A percentile compares a stretch with the other conserved stretches of the same genome.
These are phyloP conservation scores for Podospora australis DNA, from an alignment of 495 filamentous ascomycete genomes.

Conservation along the genomic window DNA sequence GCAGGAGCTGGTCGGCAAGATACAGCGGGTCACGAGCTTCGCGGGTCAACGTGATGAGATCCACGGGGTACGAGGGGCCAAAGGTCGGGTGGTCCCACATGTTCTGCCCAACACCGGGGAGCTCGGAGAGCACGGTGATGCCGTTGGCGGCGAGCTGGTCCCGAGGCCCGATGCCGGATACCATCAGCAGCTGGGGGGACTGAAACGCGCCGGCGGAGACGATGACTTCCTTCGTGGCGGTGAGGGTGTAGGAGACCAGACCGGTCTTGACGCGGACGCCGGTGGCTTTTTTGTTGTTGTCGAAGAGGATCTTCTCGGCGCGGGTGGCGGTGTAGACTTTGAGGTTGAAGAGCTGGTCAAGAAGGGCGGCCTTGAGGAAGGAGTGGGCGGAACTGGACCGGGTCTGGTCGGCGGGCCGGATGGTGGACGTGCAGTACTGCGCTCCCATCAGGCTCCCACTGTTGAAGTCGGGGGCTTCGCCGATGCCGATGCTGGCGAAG, in stretches of 20 bases:
- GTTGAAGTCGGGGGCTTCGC: conserved; percentile 32
- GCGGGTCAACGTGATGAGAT: conserved; percentile 55
- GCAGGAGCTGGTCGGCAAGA: conserved; percentile 10
- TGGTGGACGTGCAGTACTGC: conserved; percentile 36
- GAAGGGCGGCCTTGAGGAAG: not conserved
- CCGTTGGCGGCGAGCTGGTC: conserved; percentile 27
- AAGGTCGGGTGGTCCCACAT: conserved; percentile 15
- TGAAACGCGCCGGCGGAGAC: conserved; percentile 45
- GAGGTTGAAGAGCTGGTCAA: not conserved
- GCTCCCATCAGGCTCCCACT: conserved; percentile 35
- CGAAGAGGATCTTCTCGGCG: conserved; percentile 22
- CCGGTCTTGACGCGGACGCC: conserved; percentile 42
- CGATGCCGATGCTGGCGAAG: conserved; percentile 34
- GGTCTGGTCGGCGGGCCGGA: conserved; percentile 26
- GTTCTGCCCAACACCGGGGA: conserved; percentile 46
- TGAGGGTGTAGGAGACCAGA: conserved; percentile 24
- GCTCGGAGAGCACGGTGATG: conserved; percentile 40
- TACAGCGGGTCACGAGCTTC: conserved; percentile 34
- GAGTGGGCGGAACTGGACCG: conserved; percentile 11
- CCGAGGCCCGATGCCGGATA: conserved; percentile 33
- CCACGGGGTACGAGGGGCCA: conserved; percentile 49
- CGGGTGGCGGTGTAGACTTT: not conserved
- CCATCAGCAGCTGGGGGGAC: conserved; percentile 46
- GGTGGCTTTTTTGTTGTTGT: conserved; percentile 20
- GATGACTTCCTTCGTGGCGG: conserved; percentile 46